Base-by-base conservation (phyloP, 176 grass and related monocot genomes). In the Avena insularis region DNA sequence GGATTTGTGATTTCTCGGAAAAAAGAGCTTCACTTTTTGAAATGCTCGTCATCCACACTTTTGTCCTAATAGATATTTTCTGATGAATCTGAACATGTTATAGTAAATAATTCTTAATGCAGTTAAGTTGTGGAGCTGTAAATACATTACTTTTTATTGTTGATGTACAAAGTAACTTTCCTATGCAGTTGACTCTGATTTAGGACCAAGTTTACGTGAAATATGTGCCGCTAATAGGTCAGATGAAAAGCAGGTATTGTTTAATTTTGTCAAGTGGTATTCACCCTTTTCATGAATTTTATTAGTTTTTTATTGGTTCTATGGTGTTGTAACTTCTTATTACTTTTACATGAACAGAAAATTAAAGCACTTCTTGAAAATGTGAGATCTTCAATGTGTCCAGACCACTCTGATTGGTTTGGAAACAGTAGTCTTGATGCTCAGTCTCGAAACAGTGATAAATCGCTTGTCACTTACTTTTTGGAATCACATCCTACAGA, bases 341-440 rank as follows among this genome's bases (percentile, higher is more conserved):
- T 81, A 75, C 71, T 48, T 85, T 79, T 20, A 65, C 40, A 23
- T 90, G 75, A 63, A 63, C 59, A 95, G 95, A 88, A 98, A 98
- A 93, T 95, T 77, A 93, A 93, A 90, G 89, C 90, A 61, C 90
- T 98, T 83, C 81, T 95, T 80, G 83, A 95, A 85, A 90, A 83
- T 82, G 91, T 95, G 79, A 90, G 95, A 59, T 78, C 91, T 90
- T 95, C 95, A 58, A 93, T 98, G 90, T 98, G 93, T 80, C 95
- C 93, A 45, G 90, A 93, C 14, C 81, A 93, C 74, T 95, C 80
- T 43, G 95, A 98, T 92, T 98, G 95, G 95, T 89, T 92, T 81
- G 90, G 91, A 70, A 84, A 71, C 63, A 85, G 49, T 20, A 83
- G 89, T 47, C 86, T 90, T 87, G 85, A 87, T 90, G 49, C 25